Conservation (phyloP, 805 yeast species). For the Myxozyma geophila region DNA sequence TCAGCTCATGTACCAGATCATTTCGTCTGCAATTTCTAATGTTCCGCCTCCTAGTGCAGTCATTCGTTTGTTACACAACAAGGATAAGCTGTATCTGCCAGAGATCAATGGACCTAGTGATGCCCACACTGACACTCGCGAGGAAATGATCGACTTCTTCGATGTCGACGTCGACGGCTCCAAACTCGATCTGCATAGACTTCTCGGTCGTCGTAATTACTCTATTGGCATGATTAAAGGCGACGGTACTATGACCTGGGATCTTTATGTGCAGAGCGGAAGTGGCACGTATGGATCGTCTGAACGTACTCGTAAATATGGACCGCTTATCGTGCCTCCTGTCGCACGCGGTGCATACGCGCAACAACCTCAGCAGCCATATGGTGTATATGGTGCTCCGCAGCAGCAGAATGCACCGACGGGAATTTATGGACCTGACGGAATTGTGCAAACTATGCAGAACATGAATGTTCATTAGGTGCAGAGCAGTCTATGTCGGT, state of each 20-base stretch:
- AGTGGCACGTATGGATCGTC: conserved; percentile 4
- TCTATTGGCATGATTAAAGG: conserved; percentile 19
- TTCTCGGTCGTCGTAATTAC: conserved; percentile 33
- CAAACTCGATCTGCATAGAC: conserved; percentile 19
- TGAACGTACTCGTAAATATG: conserved; percentile 31
- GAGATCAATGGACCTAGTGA: conserved; percentile 11
- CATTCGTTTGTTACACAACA: conserved; percentile 69
- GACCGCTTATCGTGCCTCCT: conserved; percentile 32
- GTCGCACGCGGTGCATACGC: background rate
- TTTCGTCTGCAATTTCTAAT: conserved; percentile 88
- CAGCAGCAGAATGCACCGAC: conserved; percentile 13
- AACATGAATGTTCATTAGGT: conserved; percentile 3
- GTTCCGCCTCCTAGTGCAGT: conserved; percentile 91
- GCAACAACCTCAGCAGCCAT: background rate
- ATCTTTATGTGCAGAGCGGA: conserved; percentile 33
- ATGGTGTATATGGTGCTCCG: background rate
- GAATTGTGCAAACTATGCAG: conserved; percentile 19
- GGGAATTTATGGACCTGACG: conserved; percentile 22
- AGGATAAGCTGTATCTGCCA: conserved; percentile 63
- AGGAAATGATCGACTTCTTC: conserved; percentile 37
- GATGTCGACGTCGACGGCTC: conserved; percentile 37
- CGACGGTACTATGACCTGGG: conserved; percentile 32
- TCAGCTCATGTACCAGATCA: conserved; percentile 55
- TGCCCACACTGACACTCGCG: conserved; percentile 30
- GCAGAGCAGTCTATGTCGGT: background rate